Evolutionary conservation across 768 basidiomycete species (phyloP).

Genomic region (Trametes cubensis): DNA sequence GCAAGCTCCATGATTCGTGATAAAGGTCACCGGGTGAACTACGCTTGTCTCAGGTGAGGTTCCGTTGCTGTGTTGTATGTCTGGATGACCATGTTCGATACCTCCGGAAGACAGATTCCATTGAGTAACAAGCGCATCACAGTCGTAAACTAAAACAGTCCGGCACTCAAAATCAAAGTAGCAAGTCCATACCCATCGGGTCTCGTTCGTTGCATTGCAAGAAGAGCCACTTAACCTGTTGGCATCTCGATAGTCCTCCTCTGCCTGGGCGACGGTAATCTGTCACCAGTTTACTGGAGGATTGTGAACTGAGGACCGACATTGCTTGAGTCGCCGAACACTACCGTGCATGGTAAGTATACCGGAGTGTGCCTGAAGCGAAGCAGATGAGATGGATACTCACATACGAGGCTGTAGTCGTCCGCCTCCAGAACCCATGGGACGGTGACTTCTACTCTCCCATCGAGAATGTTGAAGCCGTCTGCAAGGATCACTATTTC

Average conservation of each 20-base stretch:
- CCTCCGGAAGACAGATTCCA: too few species aligned
- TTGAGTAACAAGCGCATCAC: too few species aligned
- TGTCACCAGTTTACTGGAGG: background rate
- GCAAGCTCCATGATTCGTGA: too few species aligned
- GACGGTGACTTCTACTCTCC: constrained; percentile 39
- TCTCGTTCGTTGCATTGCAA: background rate
- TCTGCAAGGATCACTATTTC: constrained; percentile 37
- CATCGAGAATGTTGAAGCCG: constrained; percentile 40
- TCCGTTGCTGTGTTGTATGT: too few species aligned
- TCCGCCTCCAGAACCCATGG: constrained; percentile 38
- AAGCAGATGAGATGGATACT: constrained; percentile 26
- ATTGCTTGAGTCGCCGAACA: constrained; percentile 54
- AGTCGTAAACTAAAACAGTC: too few species aligned
- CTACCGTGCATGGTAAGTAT: constrained; percentile 28
- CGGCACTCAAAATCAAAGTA: background rate
- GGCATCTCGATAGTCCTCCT: background rate
- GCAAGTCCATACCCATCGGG: background rate
- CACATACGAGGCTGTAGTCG: constrained; percentile 44
- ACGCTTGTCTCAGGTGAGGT: too few species aligned
- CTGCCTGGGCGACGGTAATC: background rate
- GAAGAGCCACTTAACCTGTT: too few species aligned
- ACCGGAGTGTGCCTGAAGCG: background rate
- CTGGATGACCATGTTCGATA: too few species aligned
- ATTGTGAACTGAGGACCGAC: constrained; percentile 43
- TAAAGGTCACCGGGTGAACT: too few species aligned